A percentile compares a stretch with the other conserved stretches of the same genome.
Conservation (phyloP, 2,329 filamentous ascomycete genomes). For the Emmonsia crescens region DNA sequence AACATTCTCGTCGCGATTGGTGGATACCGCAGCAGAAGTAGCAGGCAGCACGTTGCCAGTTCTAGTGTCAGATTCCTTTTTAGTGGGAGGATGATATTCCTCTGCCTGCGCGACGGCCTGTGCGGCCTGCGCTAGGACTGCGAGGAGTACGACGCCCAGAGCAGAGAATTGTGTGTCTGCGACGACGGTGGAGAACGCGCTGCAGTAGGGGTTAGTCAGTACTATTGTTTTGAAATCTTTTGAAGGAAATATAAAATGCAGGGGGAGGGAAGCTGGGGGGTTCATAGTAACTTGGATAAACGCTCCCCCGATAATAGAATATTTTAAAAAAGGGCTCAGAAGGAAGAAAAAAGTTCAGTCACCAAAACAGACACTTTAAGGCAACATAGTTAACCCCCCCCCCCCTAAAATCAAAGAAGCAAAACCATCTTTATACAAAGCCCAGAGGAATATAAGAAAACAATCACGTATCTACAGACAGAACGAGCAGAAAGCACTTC, state of each 20-base stretch:
- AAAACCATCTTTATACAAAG: background rate
- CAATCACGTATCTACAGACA: conserved; percentile 5
- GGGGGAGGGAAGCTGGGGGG: background rate
- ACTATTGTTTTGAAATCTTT: background rate
- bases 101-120: conserved; percentile 18
- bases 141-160: conserved; percentile 59
- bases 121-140: conserved; percentile 50
- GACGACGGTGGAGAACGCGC: conserved; percentile 55
- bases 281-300: too few species aligned
- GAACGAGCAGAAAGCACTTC: background rate
- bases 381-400: background rate
- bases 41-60: background rate
- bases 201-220: conserved; percentile 11
- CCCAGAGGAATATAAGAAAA: background rate
- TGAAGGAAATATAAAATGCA: background rate
- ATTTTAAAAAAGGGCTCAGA: too few species aligned
- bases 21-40: background rate
- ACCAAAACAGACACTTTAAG: too few species aligned
- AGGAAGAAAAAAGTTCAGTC: too few species aligned
- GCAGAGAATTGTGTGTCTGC: conserved; percentile 63
- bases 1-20: background rate
- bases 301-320: too few species aligned
- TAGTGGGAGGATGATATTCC: too few species aligned
- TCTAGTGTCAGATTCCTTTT: background rate
- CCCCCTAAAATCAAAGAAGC: background rate